Conservation (phyloP, 306 rosid species). For the Vachellia collinsii region DNA sequence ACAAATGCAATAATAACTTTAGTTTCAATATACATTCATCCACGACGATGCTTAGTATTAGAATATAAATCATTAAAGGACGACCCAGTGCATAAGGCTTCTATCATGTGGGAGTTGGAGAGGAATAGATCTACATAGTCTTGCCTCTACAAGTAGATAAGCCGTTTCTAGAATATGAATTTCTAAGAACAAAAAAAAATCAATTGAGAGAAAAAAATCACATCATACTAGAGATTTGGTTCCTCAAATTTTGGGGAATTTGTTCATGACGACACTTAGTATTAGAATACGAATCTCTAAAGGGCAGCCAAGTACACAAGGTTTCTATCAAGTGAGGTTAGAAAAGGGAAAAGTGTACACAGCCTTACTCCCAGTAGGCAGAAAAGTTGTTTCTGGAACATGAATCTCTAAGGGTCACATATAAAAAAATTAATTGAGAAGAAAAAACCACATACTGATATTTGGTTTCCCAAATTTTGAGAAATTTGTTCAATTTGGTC, state of each 20-base stretch:
- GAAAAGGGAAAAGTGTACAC: too few relatives aligned
- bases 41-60: not conserved
- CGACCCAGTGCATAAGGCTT: too few relatives aligned
- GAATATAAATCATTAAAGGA: not conserved
- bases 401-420: not conserved
- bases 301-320: too few relatives aligned
- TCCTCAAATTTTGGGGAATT: not conserved
- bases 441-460: not conserved
- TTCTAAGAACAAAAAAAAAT: not conserved
- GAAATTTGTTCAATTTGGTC: not conserved
- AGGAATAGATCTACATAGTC: too few relatives aligned
- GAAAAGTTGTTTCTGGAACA: too few relatives aligned
- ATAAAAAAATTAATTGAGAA: not conserved
- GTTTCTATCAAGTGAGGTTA: too few relatives aligned
- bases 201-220: not conserved
- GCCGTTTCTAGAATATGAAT: not conserved
- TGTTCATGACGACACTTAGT: not conserved
- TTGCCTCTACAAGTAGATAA: rapidly evolving
- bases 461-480: not conserved
- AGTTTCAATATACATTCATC: not conserved
- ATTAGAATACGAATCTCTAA: not conserved
- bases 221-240: not conserved
- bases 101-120: too few relatives aligned
- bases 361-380: too few relatives aligned
- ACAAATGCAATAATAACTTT: not conserved